A percentile compares a stretch with the other conserved stretches of the same genome.
Evolutionary conservation across 805 yeast species (phyloP).

Genomic region (Myxozyma sirexii): DNA sequence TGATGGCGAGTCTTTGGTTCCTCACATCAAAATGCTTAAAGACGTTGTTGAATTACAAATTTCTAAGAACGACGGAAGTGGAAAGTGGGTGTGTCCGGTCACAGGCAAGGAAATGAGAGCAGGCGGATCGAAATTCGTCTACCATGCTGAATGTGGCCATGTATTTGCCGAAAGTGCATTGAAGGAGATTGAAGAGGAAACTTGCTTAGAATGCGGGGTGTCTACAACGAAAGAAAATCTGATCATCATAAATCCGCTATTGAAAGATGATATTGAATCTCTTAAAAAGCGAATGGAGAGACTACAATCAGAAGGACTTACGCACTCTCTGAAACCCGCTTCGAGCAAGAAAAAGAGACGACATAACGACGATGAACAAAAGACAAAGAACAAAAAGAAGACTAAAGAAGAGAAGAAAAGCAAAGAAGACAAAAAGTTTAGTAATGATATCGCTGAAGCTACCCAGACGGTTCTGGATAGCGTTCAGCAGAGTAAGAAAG

Average conservation of each 20-base stretch:
- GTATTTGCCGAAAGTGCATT: conserved; percentile 37
- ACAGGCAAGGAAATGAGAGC: conserved; percentile 46
- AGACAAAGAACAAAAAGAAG: conserved; percentile 2
- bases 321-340: conserved; percentile 28
- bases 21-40: conserved; percentile 46
- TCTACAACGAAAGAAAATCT: conserved; percentile 40
- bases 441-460: conserved; percentile 2
- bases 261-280: conserved; percentile 10
- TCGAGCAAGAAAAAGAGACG: conserved; percentile 21
- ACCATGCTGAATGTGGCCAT: conserved; percentile 48
- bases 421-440: too few relatives aligned
- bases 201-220: conserved; percentile 46
- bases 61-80: background rate
- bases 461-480: conserved; percentile 9
- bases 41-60: conserved; percentile 53
- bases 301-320: conserved; percentile 16
- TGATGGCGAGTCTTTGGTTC: conserved; percentile 38
- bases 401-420: background rate
- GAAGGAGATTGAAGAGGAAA: conserved; percentile 13
- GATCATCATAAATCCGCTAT: conserved; percentile 45
- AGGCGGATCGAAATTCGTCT: conserved; percentile 47
- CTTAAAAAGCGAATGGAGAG: conserved; percentile 20
- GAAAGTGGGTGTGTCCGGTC: conserved; percentile 47
- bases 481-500: conserved; percentile 11
- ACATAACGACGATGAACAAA: conserved; percentile 2